Conservation (phyloP, 2,329 filamentous ascomycete species). For the Coleophoma crateriformis region DNA sequence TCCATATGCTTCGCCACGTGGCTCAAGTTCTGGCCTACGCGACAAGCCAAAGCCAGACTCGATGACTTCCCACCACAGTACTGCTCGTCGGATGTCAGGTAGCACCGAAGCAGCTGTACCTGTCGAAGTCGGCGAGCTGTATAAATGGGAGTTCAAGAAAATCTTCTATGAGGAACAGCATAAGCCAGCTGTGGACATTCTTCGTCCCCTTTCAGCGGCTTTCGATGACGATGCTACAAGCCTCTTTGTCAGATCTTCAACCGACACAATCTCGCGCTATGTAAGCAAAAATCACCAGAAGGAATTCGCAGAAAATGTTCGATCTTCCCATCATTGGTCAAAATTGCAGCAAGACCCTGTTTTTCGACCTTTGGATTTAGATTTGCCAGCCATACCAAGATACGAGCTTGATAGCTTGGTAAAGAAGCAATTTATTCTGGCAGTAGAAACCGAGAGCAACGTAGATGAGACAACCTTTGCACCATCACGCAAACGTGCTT, state of each 20-base stretch:
- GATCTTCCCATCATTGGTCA: conserved; percentile 34
- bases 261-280: conserved; percentile 38
- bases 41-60: background rate
- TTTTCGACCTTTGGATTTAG: conserved; percentile 21
- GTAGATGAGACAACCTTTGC: background rate
- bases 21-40: conserved; percentile 1
- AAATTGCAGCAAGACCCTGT: conserved; percentile 37
- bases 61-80: background rate
- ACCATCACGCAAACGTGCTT: conserved; percentile 17
- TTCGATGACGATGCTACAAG: conserved; percentile 41
- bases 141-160: conserved; percentile 33
- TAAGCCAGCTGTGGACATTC: conserved; percentile 40
- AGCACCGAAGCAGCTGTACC: background rate
- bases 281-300: conserved; percentile 36
- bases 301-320: conserved; percentile 36
- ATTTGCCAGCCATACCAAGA: conserved; percentile 8
- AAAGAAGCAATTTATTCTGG: too few relatives aligned
- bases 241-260: conserved; percentile 37
- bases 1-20: conserved; percentile 5
- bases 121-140: conserved; percentile 3
- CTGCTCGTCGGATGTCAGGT: background rate
- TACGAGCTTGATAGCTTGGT: conserved; percentile 12
- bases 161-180: conserved; percentile 31
- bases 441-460: too few relatives aligned
- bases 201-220: conserved; percentile 35